Conservation (phyloP, 345 rosid species). For the Durio zibethinus region DNA sequence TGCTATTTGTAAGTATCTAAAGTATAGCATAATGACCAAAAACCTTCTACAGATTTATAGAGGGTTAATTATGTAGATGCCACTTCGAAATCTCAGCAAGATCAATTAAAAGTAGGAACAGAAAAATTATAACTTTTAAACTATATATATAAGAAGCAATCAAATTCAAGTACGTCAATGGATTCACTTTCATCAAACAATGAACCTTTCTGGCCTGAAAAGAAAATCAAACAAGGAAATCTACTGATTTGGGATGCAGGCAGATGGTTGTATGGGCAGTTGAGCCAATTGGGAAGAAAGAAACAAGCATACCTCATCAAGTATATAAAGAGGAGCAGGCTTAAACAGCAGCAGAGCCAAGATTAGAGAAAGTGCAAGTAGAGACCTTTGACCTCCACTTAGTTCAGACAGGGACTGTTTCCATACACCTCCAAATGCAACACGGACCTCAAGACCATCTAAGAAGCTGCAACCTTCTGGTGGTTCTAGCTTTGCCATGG, state of each 20-base stretch:
- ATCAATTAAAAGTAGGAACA: background rate
- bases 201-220: background rate
- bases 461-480: conserved; percentile 85
- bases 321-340: conserved; percentile 96
- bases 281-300: background rate
- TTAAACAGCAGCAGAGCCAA: conserved; percentile 94
- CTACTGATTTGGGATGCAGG: background rate
- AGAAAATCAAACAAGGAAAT: background rate
- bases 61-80: background rate
- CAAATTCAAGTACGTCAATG: background rate
- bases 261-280: background rate
- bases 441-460: conserved; percentile 95
- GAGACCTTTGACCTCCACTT: conserved; percentile 93
- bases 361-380: conserved; percentile 90
- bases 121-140: background rate
- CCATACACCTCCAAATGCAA: conserved; percentile 96
- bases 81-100: background rate
- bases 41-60: background rate
- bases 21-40: background rate
- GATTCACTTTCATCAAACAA: background rate
- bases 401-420: conserved; percentile 91
- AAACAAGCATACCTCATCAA: conserved; percentile 70
- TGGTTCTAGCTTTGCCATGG: conserved; percentile 85
- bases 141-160: background rate
- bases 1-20: background rate